Base-by-base conservation (phyloP, 2,329 filamentous ascomycete species). In the Metarhizium robertsii region DNA sequence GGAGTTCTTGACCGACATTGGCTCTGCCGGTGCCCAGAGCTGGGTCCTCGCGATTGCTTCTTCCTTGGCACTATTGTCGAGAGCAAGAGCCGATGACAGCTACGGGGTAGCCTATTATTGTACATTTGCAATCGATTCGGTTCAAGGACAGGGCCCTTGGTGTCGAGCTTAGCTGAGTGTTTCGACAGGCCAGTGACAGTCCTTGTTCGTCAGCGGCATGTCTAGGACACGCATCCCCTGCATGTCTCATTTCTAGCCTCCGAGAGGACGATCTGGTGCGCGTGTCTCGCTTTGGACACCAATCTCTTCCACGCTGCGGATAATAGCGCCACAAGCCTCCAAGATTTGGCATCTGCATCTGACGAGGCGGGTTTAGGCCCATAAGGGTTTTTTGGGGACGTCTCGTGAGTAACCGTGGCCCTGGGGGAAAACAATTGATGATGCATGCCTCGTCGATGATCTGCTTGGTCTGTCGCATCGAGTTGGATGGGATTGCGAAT, bases 201-300 rank as follows among this genome's bases (percentile, higher is more conserved):
- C 52, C 58, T 62, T 59, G 61, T 63, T 61, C 55, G 52, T 56
- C 52, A 59, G 59, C 62, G 67, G 65, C 61, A 65, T 68, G 68
- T 71, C 70, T 62, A 1, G 59, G 67, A 68, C 66, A 66, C 67
- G 62, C 65, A 63, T 61, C 57, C 58, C 46, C 60, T 61, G 60
- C 62, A 66, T 72, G 71, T 73, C 70, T 73, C 63, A 68, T 63
- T 67, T 59, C 52, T 53, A 59, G 38, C 51, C 65, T 69, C 55
- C 66, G 65, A 71, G 61, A 71, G 70, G 68, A 49, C 66, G 58
- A 68, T 69, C 63, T 65, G 55, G 47, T 46, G 50, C 58, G 58
- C 55, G 55, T 62, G 62, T 63, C 59, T 64, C 58, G 61, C 55
- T 57, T 60, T 45, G 4, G 32, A 53, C 54, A 36, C 50, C 50